phyloP scores from a whole-genome alignment of 768 basidiomycete genomes.

The Leucosporidium scottii region DNA sequence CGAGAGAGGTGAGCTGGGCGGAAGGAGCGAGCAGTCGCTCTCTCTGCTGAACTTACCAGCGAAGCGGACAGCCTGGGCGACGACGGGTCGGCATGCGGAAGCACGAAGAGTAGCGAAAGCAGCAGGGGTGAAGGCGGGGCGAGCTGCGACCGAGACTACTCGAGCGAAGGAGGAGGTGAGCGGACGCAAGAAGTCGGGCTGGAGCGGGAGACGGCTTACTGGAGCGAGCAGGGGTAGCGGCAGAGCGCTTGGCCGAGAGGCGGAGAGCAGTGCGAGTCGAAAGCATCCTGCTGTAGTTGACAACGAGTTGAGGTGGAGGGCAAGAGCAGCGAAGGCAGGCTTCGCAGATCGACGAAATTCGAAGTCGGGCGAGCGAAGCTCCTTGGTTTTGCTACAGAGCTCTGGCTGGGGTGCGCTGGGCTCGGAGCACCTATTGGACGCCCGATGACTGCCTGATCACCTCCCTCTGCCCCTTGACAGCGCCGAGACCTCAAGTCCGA shows the following conservation, averaged over 20 bases:
- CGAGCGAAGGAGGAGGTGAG: not conserved
- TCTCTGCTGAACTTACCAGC: not conserved
- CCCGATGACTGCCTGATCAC: too few species aligned
- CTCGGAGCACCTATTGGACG: too few species aligned
- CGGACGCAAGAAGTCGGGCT: not conserved
- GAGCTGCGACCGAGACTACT: constrained; percentile 28
- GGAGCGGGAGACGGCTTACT: not conserved
- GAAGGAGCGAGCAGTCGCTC: too few species aligned
- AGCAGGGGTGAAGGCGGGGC: constrained; percentile 11
- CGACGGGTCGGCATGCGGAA: not conserved
- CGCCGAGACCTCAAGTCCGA: too few species aligned
- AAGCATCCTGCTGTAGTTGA: not conserved
- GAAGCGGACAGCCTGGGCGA: not conserved
- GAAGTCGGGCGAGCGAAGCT: not conserved
- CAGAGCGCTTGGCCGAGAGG: not conserved
- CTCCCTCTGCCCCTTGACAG: too few species aligned
- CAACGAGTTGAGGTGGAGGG: not conserved
- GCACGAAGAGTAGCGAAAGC: constrained; percentile 12
- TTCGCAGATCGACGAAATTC: not conserved
- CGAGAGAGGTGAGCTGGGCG: constrained; percentile 9
- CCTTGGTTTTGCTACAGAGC: not conserved
- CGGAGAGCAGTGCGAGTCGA: not conserved
- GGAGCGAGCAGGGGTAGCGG: not conserved
- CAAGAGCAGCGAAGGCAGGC: not conserved
- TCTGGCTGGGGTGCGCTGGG: not conserved